Percentiles rank a stretch among this genome's conserved stretches.
These are phyloP conservation scores for Stenogyne calaminthoides DNA, from an alignment of 305 asterid species.

Conservation along the genomic window DNA sequence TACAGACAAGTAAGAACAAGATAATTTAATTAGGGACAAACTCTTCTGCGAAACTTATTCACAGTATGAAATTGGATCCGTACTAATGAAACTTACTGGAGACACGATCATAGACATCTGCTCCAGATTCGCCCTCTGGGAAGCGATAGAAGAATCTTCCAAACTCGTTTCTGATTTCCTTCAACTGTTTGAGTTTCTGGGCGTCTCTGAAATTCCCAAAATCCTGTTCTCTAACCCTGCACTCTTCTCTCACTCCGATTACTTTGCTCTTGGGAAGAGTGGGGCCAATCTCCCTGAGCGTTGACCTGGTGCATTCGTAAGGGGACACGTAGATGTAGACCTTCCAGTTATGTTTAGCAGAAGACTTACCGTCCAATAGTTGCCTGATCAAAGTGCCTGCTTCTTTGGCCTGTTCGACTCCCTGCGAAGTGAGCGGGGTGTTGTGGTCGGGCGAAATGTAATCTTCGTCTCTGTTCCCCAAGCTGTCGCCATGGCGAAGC, in stretches of 20 bases:
- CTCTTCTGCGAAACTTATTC: no score
- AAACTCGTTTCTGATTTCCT: conserved; percentile 55
- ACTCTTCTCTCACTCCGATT: conserved; percentile 72
- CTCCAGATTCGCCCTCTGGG: conserved; percentile 80
- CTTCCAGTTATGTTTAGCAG: conserved; percentile 36
- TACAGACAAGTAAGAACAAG: not conserved
- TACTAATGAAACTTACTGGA: conserved; percentile 45
- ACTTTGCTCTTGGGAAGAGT: conserved; percentile 44
- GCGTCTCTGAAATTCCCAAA: conserved; percentile 71
- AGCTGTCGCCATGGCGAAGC: conserved; percentile 68
- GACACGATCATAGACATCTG: conserved; percentile 71
- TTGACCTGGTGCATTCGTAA: conserved; percentile 58
- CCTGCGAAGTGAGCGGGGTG: conserved; percentile 42
- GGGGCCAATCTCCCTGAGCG: conserved; percentile 57
- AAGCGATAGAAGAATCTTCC: conserved; percentile 72
- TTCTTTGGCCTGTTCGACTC: conserved; percentile 53
- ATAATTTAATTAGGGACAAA: not conserved
- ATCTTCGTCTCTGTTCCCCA: conserved; percentile 43
- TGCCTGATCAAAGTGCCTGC: conserved; percentile 45
- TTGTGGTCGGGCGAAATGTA: conserved; percentile 49
- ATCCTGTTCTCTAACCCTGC: conserved; percentile 72
- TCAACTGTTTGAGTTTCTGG: conserved; percentile 53
- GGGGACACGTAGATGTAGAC: conserved; percentile 72
- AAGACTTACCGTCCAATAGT: conserved; percentile 33
- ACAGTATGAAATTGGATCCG: no score